phyloP scores from a whole-genome alignment of 1,284 basidiomycete genomes.

The Sporisorium iseilematis-ciliati region DNA sequence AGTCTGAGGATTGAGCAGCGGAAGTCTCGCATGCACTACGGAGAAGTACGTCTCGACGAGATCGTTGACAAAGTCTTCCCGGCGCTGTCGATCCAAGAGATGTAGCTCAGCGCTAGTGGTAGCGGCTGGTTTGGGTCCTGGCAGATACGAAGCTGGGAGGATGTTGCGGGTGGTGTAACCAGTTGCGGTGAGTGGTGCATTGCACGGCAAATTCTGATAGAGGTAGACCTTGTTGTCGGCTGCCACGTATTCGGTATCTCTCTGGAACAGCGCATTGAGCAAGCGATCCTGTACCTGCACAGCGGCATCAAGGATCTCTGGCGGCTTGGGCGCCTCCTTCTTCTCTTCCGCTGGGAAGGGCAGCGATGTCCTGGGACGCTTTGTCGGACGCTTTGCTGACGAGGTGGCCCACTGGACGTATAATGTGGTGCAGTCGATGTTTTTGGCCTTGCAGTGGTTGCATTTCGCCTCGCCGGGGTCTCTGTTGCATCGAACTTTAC shows the following conservation, averaged over 20 bases:
- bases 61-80: conserved; percentile 54
- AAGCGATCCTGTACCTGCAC: conserved; percentile 36
- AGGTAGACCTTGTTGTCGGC: conserved; percentile 28
- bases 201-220: conserved; percentile 29
- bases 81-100: conserved; percentile 44
- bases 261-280: conserved; percentile 43
- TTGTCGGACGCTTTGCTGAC: conserved; percentile 54
- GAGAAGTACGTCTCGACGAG: conserved; percentile 60
- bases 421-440: conserved; percentile 60
- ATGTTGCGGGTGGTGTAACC: conserved; percentile 37
- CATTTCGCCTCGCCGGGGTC: conserved; percentile 56
- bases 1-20: conserved; percentile 51
- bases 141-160: conserved; percentile 31
- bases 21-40: conserved; percentile 55
- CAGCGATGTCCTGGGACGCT: conserved; percentile 44
- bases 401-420: conserved; percentile 61
- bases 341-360: conserved; percentile 27
- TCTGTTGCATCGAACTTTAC: conserved; percentile 60
- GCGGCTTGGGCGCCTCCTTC: conserved; percentile 36
- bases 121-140: conserved; percentile 43
- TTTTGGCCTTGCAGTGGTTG: conserved; percentile 60
- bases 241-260: conserved; percentile 37
- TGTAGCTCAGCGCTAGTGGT: conserved; percentile 48
- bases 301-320: conserved; percentile 35
- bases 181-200: conserved; percentile 19